Conservation (phyloP, 306 rosid genomes). For the Mucuna pruriens region DNA sequence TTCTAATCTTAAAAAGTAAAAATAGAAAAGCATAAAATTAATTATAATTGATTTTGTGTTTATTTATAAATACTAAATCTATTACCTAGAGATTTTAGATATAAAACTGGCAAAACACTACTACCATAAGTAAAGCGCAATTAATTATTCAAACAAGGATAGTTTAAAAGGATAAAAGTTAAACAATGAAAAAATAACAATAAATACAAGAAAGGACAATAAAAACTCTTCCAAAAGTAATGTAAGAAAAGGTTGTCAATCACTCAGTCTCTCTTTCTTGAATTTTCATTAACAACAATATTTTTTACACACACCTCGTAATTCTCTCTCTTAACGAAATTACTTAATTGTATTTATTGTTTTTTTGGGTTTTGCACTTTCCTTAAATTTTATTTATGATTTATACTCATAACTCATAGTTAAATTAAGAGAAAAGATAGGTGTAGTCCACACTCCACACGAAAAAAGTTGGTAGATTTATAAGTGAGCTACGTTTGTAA, state of each 20-base stretch:
- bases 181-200: background rate
- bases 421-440: background rate
- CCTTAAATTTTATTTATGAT: background rate
- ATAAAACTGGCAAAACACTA: background rate
- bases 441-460: constrained; percentile 1
- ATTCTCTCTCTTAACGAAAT: too few relatives aligned
- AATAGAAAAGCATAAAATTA: too few relatives aligned
- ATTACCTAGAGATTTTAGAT: background rate
- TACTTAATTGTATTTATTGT: too few relatives aligned
- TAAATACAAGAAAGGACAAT: background rate
- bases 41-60: too few relatives aligned
- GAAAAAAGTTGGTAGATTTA: constrained; percentile 31
- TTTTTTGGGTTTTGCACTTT: too few relatives aligned
- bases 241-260: background rate
- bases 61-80: background rate
- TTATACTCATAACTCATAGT: background rate
- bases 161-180: background rate
- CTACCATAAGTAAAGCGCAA: background rate
- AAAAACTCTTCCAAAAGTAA: background rate
- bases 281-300: too few relatives aligned
- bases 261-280: too few relatives aligned
- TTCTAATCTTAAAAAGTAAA: too few relatives aligned
- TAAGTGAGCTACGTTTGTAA: constrained; percentile 37
- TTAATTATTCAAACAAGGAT: background rate
- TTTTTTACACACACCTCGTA: too few relatives aligned